Percentiles rank a stretch among this genome's conserved stretches.
These are phyloP conservation scores for Pleurotus giganteus DNA, from an alignment of 768 basidiomycete genomes.

Conservation along the genomic window DNA sequence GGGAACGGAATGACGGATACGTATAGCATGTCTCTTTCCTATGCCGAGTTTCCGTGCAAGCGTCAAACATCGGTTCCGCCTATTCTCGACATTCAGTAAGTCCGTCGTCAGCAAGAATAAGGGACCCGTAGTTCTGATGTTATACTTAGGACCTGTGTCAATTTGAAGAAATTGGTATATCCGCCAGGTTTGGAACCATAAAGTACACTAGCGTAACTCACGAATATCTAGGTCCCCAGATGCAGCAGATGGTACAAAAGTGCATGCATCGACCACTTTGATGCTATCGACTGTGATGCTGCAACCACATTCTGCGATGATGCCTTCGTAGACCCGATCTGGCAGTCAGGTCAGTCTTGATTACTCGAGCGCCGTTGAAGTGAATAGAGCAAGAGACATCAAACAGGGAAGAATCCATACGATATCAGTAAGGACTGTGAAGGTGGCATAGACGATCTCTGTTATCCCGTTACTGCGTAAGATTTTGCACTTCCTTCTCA, in stretches of 20 bases:
- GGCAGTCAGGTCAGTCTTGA: slow-evolving; percentile 34
- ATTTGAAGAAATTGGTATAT: slow-evolving; percentile 58
- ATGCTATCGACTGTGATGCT: slow-evolving; percentile 62
- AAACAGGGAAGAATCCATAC: slow-evolving; percentile 55
- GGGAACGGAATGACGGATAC: slow-evolving; percentile 50
- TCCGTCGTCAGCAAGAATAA: slow-evolving; percentile 10
- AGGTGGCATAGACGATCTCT: slow-evolving; percentile 45
- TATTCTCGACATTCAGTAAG: slow-evolving; percentile 43
- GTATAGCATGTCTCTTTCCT: slow-evolving; percentile 32
- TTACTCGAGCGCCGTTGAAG: slow-evolving; percentile 19
- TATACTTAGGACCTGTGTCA: slow-evolving; percentile 44
- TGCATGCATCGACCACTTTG: slow-evolving; percentile 62
- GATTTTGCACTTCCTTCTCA: background rate
- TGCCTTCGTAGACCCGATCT: slow-evolving; percentile 43
- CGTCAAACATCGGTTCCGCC: slow-evolving; percentile 39
- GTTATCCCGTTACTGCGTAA: slow-evolving; percentile 51
- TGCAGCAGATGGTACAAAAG: slow-evolving; percentile 56
- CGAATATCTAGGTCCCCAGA: slow-evolving; percentile 47
- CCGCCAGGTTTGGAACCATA: too few relatives aligned
- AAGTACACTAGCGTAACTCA: too few relatives aligned
- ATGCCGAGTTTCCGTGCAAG: slow-evolving; percentile 46
- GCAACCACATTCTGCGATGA: slow-evolving; percentile 60
- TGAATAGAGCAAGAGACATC: slow-evolving; percentile 41
- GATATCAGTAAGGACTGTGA: slow-evolving; percentile 66
- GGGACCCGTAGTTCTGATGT: slow-evolving; percentile 22